Conservation (phyloP, 768 basidiomycete species). For the Clavaria fumosa region DNA sequence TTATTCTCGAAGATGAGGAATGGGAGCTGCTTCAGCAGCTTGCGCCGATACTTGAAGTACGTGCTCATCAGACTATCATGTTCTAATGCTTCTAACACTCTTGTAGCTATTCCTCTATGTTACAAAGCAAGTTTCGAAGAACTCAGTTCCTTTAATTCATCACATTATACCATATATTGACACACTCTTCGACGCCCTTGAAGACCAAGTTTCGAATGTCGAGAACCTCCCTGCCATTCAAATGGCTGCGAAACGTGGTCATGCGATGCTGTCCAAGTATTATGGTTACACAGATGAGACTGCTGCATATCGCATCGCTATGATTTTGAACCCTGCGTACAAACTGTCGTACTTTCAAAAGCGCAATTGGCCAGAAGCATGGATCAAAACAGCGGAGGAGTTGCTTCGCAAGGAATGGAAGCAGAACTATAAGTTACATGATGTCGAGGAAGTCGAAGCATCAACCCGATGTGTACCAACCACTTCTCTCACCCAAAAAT, state of each 20-base stretch:
- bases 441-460: not conserved
- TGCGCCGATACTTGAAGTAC: conserved; percentile 2
- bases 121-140: not conserved
- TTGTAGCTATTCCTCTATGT: not conserved
- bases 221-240: conserved; percentile 6
- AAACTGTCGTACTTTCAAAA: conserved; percentile 22
- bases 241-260: conserved; percentile 8
- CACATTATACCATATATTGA: conserved; percentile 21
- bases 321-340: conserved; percentile 20
- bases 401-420: conserved; percentile 13
- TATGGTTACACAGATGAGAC: conserved; percentile 11
- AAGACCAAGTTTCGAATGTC: not conserved
- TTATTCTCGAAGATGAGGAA: conserved; percentile 2
- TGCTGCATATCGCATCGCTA: conserved; percentile 12
- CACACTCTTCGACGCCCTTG: conserved; percentile 13
- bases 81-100: conserved; percentile 1
- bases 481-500: not conserved
- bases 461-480: not conserved
- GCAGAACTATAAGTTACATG: not conserved
- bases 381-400: conserved; percentile 16
- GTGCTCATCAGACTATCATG: not conserved
- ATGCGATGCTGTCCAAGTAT: conserved; percentile 13
- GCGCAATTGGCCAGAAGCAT: conserved; percentile 15
- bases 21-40: conserved; percentile 4
- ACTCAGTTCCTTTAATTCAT: conserved; percentile 10